Conservation (phyloP, 768 basidiomycete genomes). For the Pholiota microspora region DNA sequence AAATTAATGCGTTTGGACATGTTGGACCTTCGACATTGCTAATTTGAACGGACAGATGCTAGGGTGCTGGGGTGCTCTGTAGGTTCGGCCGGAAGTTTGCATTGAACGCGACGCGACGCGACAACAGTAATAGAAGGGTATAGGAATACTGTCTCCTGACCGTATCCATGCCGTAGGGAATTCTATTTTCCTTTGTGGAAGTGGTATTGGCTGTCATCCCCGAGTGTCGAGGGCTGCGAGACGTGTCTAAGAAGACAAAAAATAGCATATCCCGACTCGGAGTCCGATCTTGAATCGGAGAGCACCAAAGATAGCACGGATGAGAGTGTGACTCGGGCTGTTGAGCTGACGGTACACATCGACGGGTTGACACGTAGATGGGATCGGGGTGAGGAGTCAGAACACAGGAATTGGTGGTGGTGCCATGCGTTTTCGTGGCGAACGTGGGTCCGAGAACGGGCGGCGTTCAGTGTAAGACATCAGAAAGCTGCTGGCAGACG, state of each 20-base stretch:
- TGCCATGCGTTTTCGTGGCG: conserved; percentile 7
- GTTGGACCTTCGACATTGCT: too few relatives aligned
- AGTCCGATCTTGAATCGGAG: not conserved
- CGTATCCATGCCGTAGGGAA: not conserved
- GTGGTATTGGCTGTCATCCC: too few relatives aligned
- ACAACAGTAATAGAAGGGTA: too few relatives aligned
- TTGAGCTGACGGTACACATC: not conserved
- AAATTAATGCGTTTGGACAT: not conserved
- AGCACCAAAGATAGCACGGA: not conserved
- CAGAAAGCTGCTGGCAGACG: not conserved
- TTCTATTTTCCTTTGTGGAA: not conserved
- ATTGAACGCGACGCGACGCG: not conserved
- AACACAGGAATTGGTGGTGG: conserved; percentile 1
- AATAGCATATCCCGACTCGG: not conserved
- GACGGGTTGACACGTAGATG: not conserved
- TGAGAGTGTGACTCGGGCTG: not conserved
- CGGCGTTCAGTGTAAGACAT: not conserved
- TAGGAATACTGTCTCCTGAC: not conserved
- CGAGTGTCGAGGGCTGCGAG: too few relatives aligned
- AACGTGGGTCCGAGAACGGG: not conserved
- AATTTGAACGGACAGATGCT: too few relatives aligned
- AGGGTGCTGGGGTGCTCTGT: too few relatives aligned
- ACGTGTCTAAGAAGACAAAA: not conserved
- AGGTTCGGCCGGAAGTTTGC: too few relatives aligned
- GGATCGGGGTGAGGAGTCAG: not conserved